A percentile compares a stretch with the other conserved stretches of the same genome.
Evolutionary conservation across 805 yeast genomes (phyloP).

Genomic region (Teunomyces cretensis): DNA sequence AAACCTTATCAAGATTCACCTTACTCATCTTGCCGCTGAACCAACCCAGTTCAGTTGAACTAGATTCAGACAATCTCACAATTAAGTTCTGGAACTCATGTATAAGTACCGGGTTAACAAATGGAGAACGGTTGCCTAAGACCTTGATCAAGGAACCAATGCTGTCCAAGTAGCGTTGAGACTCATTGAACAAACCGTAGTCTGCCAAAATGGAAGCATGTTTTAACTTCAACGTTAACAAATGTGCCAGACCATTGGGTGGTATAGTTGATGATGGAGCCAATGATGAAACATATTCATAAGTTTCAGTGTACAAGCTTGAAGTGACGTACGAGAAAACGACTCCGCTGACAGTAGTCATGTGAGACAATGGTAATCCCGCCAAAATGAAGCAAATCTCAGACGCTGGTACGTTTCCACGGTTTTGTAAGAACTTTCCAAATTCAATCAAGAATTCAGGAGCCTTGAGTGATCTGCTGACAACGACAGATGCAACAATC

Average conservation of each 20-base stretch:
- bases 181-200: slow-evolving; percentile 53
- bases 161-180: slow-evolving; percentile 63
- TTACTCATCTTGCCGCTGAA: slow-evolving; percentile 54
- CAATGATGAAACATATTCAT: slow-evolving; percentile 51
- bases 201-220: slow-evolving; percentile 76
- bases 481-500: slow-evolving; percentile 39
- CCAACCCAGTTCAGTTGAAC: slow-evolving; percentile 62
- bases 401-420: slow-evolving; percentile 35
- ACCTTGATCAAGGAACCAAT: slow-evolving; percentile 35
- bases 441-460: slow-evolving; percentile 50
- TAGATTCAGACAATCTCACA: slow-evolving; percentile 47
- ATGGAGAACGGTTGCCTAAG: slow-evolving; percentile 30
- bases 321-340: slow-evolving; percentile 44
- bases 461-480: slow-evolving; percentile 24
- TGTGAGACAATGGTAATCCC: slow-evolving; percentile 42
- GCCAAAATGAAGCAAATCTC: slow-evolving; percentile 48
- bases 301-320: slow-evolving; percentile 61
- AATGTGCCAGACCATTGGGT: slow-evolving; percentile 48
- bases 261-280: slow-evolving; percentile 26
- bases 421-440: slow-evolving; percentile 44
- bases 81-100: slow-evolving; percentile 37
- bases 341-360: not conserved
- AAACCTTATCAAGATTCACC: slow-evolving; percentile 74
- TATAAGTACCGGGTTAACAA: slow-evolving; percentile 20
- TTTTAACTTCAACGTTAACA: slow-evolving; percentile 58